Evolutionary conservation across 1,284 basidiomycete species (phyloP), one percentile per base, ranked within the genome.

Genomic region (Neolentinus lepideus): DNA sequence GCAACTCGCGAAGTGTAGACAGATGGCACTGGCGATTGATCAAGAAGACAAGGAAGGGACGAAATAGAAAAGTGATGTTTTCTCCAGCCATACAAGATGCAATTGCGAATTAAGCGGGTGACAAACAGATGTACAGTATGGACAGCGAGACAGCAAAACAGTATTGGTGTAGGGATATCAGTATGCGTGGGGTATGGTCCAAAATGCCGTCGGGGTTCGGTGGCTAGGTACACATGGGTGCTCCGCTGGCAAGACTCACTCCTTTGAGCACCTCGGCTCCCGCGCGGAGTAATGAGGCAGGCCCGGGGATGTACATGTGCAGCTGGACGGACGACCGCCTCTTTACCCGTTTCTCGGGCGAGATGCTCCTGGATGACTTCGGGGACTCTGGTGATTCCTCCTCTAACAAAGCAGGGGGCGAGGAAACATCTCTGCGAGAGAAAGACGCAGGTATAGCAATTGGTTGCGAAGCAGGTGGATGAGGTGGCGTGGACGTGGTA

Each of bases 251-350:
- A 59, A 45, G 51, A 54, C 57, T 73, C 31, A 80, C 69, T 27
- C 74, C 73, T 57, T 69, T 76, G 53, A 83, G 66, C 53, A 83
- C 60, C n/a, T 75, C 74, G 56, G 80, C 75, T 16, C 66, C 62
- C 2, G 62, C 63, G 46, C 64, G 63, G 53, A 66, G 52, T 27
- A 67, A 31, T 51, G 54, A 53, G 3, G 56, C 56, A 2, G 63
- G 53, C 24, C 59, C 60, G 14, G 62, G 60, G 1, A 63, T 31
- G 33, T 58, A 57, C 47, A 50, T 50, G 27, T 50, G 47, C 4
- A 50, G 22, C 22, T 25, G 47, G 12, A 50, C 4, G 27, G 47
- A 50, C 22, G 47, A 29, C 8, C 47, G 22, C 47, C 47, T 21
- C 22, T 22, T 29, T 22, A 6, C 25, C 4, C 24, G 27, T 22